phyloP scores from a whole-genome alignment of 805 yeast genomes.

The Wickerhamiella dianesei region DNA sequence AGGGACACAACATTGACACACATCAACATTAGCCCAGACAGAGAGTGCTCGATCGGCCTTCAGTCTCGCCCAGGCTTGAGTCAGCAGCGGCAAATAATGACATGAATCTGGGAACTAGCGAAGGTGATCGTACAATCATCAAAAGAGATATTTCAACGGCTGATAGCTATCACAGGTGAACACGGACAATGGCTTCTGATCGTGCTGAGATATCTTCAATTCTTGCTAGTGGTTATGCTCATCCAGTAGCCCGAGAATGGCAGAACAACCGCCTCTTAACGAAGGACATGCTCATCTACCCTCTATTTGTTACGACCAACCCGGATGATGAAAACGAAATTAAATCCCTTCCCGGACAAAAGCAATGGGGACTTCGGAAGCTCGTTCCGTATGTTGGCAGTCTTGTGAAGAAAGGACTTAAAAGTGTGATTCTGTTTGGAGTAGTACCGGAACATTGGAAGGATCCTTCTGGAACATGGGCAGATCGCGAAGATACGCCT shows the following conservation, averaged over 20 bases:
- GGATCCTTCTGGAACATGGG: slow-evolving; percentile 73
- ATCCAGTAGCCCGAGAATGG: slow-evolving; percentile 82
- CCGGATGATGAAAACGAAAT: slow-evolving; percentile 69
- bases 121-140: too few relatives aligned
- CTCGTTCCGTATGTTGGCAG: slow-evolving; percentile 56
- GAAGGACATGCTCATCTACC: slow-evolving; percentile 85
- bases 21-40: too few relatives aligned
- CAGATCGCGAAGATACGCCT: slow-evolving; percentile 94
- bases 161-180: not conserved
- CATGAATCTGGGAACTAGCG: too few relatives aligned
- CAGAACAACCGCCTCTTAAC: slow-evolving; percentile 72
- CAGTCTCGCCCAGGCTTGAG: too few relatives aligned
- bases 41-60: too few relatives aligned
- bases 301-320: slow-evolving; percentile 69
- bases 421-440: slow-evolving; percentile 82
- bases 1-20: too few relatives aligned
- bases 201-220: slow-evolving; percentile 45
- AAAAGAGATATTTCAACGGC: not conserved
- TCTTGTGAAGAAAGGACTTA: slow-evolving; percentile 67
- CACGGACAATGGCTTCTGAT: not conserved
- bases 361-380: slow-evolving; percentile 71
- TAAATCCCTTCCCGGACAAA: slow-evolving; percentile 75
- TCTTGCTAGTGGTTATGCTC: slow-evolving; percentile 88
- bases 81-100: too few relatives aligned
- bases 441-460: slow-evolving; percentile 64